Conservation (phyloP, 163 green algal genomes). For the Chlorella variabilis region DNA sequence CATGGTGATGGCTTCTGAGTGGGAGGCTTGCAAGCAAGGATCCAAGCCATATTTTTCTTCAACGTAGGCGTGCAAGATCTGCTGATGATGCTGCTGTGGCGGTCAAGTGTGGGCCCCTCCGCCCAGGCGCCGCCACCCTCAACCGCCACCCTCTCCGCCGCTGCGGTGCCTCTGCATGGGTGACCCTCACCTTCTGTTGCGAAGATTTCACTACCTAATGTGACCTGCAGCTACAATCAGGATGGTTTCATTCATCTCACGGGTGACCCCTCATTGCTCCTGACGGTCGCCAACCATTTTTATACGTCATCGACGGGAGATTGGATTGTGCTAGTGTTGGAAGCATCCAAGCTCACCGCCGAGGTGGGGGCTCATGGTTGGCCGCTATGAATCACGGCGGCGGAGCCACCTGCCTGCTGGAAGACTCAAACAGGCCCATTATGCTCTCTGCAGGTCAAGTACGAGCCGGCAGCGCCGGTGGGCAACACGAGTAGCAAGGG, state of each 20-base stretch:
- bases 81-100: too few relatives aligned
- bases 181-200: too few relatives aligned
- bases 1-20: constrained; percentile 50
- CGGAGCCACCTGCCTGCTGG: too few relatives aligned
- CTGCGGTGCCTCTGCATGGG: too few relatives aligned
- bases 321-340: constrained; percentile 69
- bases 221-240: constrained; percentile 38
- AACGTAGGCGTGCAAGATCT: constrained; percentile 50
- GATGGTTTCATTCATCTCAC: constrained; percentile 86
- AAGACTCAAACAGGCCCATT: too few relatives aligned
- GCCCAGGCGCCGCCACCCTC: too few relatives aligned
- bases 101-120: too few relatives aligned
- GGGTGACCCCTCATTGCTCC: constrained; percentile 61
- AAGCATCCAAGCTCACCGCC: constrained; percentile 51
- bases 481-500: constrained; percentile 49
- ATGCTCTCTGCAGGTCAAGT: constrained; percentile 60
- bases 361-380: constrained; percentile 62
- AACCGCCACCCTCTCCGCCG: too few relatives aligned
- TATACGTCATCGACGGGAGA: constrained; percentile 57
- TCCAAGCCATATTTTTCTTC: constrained; percentile 59
- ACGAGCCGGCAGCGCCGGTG: constrained; percentile 75
- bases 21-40: constrained; percentile 36
- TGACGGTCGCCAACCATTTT: constrained; percentile 82
- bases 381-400: too few relatives aligned
- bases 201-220: too few relatives aligned